phyloP scores from a whole-genome alignment of 2,329 filamentous ascomycete genomes.

The Gremmenia infestans region DNA sequence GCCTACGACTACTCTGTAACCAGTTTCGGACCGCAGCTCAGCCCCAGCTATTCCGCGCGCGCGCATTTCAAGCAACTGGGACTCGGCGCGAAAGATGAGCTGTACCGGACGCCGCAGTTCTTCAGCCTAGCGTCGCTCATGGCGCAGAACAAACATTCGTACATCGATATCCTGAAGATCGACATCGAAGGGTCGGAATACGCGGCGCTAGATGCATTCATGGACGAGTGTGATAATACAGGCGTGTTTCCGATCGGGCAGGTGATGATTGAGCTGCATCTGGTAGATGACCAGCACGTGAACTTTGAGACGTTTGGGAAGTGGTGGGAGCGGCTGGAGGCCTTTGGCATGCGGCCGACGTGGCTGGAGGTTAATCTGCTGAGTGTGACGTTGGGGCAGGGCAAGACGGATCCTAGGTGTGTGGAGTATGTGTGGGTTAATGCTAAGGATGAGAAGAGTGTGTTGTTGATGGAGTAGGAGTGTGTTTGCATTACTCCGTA shows the following conservation, averaged over 20 bases:
- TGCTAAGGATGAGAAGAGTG: conserved; percentile 22
- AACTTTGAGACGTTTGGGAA: conserved; percentile 22
- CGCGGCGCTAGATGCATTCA: conserved; percentile 27
- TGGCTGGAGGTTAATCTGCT: conserved; percentile 30
- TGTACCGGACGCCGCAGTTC: conserved; percentile 28
- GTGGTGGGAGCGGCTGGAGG: conserved; percentile 31
- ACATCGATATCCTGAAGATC: conserved; percentile 39
- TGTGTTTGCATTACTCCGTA: background rate
- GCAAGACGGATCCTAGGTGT: conserved; percentile 25
- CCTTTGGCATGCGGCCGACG: conserved; percentile 26
- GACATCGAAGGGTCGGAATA: conserved; percentile 37
- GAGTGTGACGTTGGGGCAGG: conserved; percentile 20
- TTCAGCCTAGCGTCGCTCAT: conserved; percentile 36
- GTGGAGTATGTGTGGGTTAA: conserved; percentile 30
- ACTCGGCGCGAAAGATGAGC: conserved; percentile 30
- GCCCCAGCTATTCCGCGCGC: conserved; percentile 5
- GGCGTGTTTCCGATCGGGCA: conserved; percentile 23
- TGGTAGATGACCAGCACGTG: conserved; percentile 19
- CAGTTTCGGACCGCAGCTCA: conserved; percentile 28
- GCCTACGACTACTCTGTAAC: conserved; percentile 37
- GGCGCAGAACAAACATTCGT: conserved; percentile 34
- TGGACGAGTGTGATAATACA: conserved; percentile 13
- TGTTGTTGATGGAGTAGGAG: conserved; percentile 16
- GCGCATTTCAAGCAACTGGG: conserved; percentile 35
- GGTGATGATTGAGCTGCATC: conserved; percentile 28